Evolutionary conservation across 495 filamentous ascomycete species (phyloP), one percentile per base, ranked within the genome.

Genomic region (Chaetomium cochliodes): DNA sequence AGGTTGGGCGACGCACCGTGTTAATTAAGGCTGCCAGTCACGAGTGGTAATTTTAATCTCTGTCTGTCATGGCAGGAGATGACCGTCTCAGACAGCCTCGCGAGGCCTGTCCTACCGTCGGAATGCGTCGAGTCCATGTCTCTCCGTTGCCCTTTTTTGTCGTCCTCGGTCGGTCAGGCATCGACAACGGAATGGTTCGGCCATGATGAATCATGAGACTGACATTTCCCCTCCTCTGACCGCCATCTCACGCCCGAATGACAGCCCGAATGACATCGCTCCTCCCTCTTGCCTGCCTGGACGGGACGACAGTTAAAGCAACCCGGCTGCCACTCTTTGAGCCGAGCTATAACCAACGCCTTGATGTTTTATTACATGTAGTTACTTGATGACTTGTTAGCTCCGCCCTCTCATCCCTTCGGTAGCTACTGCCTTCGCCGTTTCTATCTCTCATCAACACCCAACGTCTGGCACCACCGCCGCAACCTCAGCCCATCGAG

Each of bases 1-100:
- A 62, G 49, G 50, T 62, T 12, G 30, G 58, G 11, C 57, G 42
- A 15, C 41, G n/a, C 42, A 33, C 42, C 41, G 42, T 39, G 16
- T 47, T 15, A 22, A 60, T 52, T 50, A 50, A 23, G 33, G 33
- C 33, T 6, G 44, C 41, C 41, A 12, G n/a, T 50, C 4, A 23
- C n/a, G 18, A 37, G 25, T 22, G 7, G 46, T 25, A 49, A 50
- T 60, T 16, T 47, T 50, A 47, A 25, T n/a, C 11, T 44, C 41
- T 18, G 46, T 23, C 46, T 18, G 52, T 55, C 26, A 55, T 33
- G 28, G 52, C 15, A 28, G 4, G 11, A 44, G 16, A 44, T 44
- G 41, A 44, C 15, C 13, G 41, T 44, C 41, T 44, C 41, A 47
- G 44, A 51, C 51, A 54, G 51, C 51, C 26, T 54, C 51, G 26